Evolutionary conservation across 1,139 yeast genomes (phyloP), one percentile per base, ranked within the genome.

Genomic region (Protomyces gravidus): DNA sequence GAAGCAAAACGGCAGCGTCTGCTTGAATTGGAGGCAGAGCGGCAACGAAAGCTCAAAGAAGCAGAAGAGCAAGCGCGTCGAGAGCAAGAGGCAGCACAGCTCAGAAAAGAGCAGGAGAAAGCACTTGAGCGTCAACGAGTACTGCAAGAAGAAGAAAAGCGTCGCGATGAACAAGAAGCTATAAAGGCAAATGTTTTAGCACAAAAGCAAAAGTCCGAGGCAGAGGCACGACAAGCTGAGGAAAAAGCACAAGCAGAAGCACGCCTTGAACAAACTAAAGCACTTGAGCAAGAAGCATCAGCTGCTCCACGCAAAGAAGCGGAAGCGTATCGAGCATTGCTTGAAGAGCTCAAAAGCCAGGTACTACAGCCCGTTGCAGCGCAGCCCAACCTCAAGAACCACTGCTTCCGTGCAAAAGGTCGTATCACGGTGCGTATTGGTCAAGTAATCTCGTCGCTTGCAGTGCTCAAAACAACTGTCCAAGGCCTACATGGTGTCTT

Each of bases 381-480:
- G 30, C 78, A 75, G 23, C 78, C 79, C 28, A 69, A 72, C 66
- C 65, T 74, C 28, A 78, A 76, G 61, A 75, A 73, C 32, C 67
- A 68, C 19, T 69, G 78, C 30, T 71, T 74, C 45, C 72, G 76
- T 13, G 78, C 78, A 59, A 85, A 85, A 68, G 76, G 97, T 59
- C 82, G 84, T 67, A 81, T 92, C 65, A 89, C 89, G 67, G 95
- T 96, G 3, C 86, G 85, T 68, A 82, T 94, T 65, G 97, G 98
- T 11, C 97, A 92, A 72, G 75, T 94, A 62, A 89, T 97, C 0
- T 84, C 83, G 68, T 84, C 90, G 51, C 72, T 70, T 59, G 60
- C 70, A 2, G 96, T 92, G 68, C 75, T 89, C 53, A 69, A 71
- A 1, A 72, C 73, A 32, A 77, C 89, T 50, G 55, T 78, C 2